These are phyloP conservation scores for Leucaena leucocephala DNA, from an alignment of 306 rosid genomes.

Conservation along the genomic window DNA sequence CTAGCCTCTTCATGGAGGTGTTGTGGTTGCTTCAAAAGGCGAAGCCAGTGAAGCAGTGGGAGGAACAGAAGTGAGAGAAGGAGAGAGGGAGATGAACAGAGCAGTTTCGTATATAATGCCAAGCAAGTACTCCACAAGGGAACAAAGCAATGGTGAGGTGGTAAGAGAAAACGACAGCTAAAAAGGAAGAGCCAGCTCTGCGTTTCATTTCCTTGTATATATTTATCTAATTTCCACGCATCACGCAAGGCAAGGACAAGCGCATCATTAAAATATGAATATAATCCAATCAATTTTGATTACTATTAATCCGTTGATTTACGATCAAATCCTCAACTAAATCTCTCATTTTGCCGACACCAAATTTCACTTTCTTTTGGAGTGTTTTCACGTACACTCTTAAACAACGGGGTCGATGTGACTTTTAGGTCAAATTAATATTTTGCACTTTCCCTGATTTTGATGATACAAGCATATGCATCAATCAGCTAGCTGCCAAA, in stretches of 20 bases:
- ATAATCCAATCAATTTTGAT: not conserved
- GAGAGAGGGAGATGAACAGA: slow-evolving; percentile 11
- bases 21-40: not conserved
- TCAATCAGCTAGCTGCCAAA: no score
- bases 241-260: slow-evolving; percentile 28
- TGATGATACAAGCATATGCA: not conserved
- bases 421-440: not conserved
- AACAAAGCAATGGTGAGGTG: slow-evolving; percentile 5
- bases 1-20: slow-evolving; percentile 49
- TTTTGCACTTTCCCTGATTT: not conserved
- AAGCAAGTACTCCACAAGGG: slow-evolving; percentile 23
- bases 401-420: not conserved
- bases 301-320: not conserved
- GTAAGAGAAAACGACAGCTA: slow-evolving; percentile 40
- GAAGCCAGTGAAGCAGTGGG: slow-evolving; percentile 12
- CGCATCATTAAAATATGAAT: not conserved
- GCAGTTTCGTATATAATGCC: slow-evolving; percentile 32
- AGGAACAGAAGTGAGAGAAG: not conserved
- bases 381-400: not conserved
- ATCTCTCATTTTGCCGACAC: slow-evolving; percentile 36
- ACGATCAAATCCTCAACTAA: not conserved
- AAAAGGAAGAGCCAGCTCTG: slow-evolving; percentile 37
- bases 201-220: slow-evolving; percentile 13
- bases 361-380: not conserved
- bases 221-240: slow-evolving; percentile 16